phyloP scores from a whole-genome alignment of 148 eudicot species.

The Agrostemma githago region DNA sequence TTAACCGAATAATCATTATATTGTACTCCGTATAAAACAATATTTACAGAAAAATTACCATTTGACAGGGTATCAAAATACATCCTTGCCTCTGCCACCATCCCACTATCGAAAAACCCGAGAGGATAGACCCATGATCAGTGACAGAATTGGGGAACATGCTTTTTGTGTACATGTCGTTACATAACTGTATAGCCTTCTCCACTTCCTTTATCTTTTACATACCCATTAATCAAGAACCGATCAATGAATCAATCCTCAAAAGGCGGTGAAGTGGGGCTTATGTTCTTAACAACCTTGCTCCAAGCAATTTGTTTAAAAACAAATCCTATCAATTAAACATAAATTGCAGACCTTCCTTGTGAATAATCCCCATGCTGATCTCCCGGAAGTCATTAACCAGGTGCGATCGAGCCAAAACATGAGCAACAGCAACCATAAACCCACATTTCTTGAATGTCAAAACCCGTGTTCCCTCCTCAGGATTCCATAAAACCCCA shows the following conservation, averaged over 20 bases:
- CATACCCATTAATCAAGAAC: slow-evolving; percentile 27
- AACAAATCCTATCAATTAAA: not conserved
- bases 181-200: slow-evolving; percentile 46
- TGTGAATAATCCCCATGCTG: slow-evolving; percentile 31
- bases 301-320: not conserved
- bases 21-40: slow-evolving; percentile 48
- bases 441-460: slow-evolving; percentile 41
- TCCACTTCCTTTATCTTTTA: slow-evolving; percentile 61
- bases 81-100: slow-evolving; percentile 49
- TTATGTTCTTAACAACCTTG: not conserved
- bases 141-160: slow-evolving; percentile 41
- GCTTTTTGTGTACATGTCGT: slow-evolving; percentile 45
- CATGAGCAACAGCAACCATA: slow-evolving; percentile 55
- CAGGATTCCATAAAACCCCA: slow-evolving; percentile 40
- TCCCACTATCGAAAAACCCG: slow-evolving; percentile 48
- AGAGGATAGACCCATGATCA: slow-evolving; percentile 46
- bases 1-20: slow-evolving; percentile 72
- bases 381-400: slow-evolving; percentile 33
- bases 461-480: slow-evolving; percentile 43
- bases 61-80: slow-evolving; percentile 49
- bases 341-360: slow-evolving; percentile 31
- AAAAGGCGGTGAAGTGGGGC: not conserved
- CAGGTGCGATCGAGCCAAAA: slow-evolving; percentile 40
- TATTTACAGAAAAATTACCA: slow-evolving; percentile 34
- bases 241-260: not conserved